Evolutionary conservation across 2,329 filamentous ascomycete genomes (phyloP), one percentile per base, ranked within the genome.

Genomic region (Sporothrix pallida): DNA sequence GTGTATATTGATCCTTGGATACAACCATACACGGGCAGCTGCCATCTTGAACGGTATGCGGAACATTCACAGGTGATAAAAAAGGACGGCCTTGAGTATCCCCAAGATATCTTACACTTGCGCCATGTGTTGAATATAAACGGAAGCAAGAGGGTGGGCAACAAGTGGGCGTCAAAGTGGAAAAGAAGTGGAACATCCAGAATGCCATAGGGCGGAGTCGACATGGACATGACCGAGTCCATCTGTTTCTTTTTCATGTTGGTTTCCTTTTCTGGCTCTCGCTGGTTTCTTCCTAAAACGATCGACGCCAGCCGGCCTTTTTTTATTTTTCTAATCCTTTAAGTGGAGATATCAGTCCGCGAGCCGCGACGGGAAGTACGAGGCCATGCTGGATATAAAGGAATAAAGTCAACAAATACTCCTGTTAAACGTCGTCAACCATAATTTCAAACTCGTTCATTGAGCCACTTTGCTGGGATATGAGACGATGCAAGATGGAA

Each of bases 151-250:
- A 54, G 20, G 3, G 50, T 20, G 50, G n/a, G n/a, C 8, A 54
- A 4, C 4, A 37, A 37, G 31, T 37, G 31, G 31, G 31, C 31
- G 7, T 37, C 31, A 37, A 26, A 3, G 23, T 26, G 23, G 52
- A 56, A 56, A 56, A 56, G 7, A 9, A 20, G n/a, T 20, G 13
- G n/a, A 13, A 23, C 2, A 37, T 37, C 31, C 31, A 54, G 8
- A 26, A 56, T 23, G 52, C 56, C 56, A 60, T n/a, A 60, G 37
- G 56, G 56, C 56, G 56, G 56, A 60, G 56, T n/a, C 56, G 56
- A 60, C n/a, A 2, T 20, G 52, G 2, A 54, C 52, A 56, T 60
- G 56, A 60, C 56, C 56, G 56, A 60, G 48, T 50, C 48, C 1
- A 3, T 37, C 1, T 37, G 31, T 6, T 37, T 37, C 31, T 2